A percentile compares a stretch with the other conserved stretches of the same genome.
Conservation (phyloP, 2,329 filamentous ascomycete genomes). For the Cyclaneusma minus region DNA sequence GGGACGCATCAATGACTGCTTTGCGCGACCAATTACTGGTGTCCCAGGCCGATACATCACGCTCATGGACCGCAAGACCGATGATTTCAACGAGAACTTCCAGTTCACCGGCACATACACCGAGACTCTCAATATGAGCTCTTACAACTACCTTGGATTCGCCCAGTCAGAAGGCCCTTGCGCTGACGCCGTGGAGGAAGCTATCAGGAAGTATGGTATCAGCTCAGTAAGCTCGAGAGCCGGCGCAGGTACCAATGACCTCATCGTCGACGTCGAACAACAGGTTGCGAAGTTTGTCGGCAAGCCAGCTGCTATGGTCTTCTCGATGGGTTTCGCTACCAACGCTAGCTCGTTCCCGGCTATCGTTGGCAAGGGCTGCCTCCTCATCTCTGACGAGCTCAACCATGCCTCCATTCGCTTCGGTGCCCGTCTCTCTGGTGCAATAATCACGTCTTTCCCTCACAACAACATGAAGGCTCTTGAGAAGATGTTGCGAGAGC, state of each 20-base stretch:
- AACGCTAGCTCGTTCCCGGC: conserved; percentile 89
- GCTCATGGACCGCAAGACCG: conserved; percentile 74
- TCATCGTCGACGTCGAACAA: conserved; percentile 78
- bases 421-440: conserved; percentile 82
- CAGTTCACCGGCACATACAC: conserved; percentile 79
- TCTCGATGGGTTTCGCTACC: conserved; percentile 97
- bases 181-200: conserved; percentile 80
- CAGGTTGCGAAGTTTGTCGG: conserved; percentile 84
- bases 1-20: conserved; percentile 91
- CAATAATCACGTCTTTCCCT: conserved; percentile 91
- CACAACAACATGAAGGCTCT: conserved; percentile 91
- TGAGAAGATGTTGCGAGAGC: conserved; percentile 74
- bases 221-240: conserved; percentile 66
- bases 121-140: conserved; percentile 96
- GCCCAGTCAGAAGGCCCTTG: conserved; percentile 95
- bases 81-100: conserved; percentile 86
- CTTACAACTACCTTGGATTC: conserved; percentile 98
- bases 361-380: conserved; percentile 78
- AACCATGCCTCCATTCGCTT: conserved; percentile 97
- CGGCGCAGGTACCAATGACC: conserved; percentile 75
- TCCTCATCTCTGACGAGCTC: conserved; percentile 92
- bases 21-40: conserved; percentile 79
- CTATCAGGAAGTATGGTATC: conserved; percentile 72
- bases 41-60: conserved; percentile 92
- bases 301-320: conserved; percentile 89